Conservation (phyloP, 257 asterid species). For the Nyctanthes arbortristis region DNA sequence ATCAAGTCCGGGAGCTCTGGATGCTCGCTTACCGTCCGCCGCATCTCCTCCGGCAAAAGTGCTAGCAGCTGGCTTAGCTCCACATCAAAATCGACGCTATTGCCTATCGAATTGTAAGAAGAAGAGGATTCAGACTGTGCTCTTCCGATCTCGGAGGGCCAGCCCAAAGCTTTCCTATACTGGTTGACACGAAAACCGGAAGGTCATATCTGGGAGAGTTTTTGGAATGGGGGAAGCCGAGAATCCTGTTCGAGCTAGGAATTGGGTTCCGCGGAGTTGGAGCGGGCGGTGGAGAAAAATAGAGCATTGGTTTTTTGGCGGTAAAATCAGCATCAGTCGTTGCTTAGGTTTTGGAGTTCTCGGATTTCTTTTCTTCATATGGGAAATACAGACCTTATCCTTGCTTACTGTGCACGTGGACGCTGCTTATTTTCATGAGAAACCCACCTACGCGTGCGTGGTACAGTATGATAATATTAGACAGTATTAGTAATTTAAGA, state of each 20-base stretch:
- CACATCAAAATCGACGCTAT: conserved; percentile 56
- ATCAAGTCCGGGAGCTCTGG: conserved; percentile 72
- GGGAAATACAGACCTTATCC: too few relatives aligned
- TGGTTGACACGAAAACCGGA: conserved; percentile 13
- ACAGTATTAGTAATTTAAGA: too few relatives aligned
- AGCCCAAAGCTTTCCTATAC: conserved; percentile 16
- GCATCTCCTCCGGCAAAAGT: conserved; percentile 84
- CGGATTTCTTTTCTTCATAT: conserved; percentile 16
- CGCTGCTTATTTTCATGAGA: too few relatives aligned
- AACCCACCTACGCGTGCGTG: too few relatives aligned
- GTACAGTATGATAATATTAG: too few relatives aligned
- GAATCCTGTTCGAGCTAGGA: conserved; percentile 17
- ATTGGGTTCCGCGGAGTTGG: conserved; percentile 4
- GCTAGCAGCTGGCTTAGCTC: conserved; percentile 69
- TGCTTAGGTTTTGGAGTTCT: conserved; percentile 25
- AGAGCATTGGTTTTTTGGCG: conserved; percentile 46
- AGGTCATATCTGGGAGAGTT: background rate
- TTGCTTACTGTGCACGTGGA: too few relatives aligned
- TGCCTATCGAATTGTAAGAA: conserved; percentile 21
- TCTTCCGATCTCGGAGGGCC: conserved; percentile 11
- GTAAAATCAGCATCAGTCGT: conserved; percentile 32
- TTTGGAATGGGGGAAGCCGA: conserved; percentile 7
- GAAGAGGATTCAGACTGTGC: conserved; percentile 30
- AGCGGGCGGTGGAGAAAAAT: conserved; percentile 25
- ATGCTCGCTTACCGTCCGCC: conserved; percentile 65